Conservation (phyloP, 495 filamentous ascomycete species). For the Acidiella bohemica region DNA sequence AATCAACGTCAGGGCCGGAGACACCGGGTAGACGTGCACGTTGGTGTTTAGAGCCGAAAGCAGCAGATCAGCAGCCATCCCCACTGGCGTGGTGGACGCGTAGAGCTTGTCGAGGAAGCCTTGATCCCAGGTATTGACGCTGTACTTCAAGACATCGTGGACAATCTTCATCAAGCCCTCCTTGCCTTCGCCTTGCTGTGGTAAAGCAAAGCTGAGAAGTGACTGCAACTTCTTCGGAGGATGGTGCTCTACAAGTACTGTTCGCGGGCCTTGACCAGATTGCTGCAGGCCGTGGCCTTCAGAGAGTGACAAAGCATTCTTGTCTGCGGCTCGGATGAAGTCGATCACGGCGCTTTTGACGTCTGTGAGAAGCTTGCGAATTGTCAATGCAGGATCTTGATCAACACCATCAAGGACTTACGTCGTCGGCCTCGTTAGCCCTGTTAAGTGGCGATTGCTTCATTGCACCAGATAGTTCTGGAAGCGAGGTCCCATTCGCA, state of each 20-base stretch:
- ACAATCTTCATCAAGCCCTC: conserved; percentile 56
- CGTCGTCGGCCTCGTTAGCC: conserved; percentile 42
- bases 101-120: conserved; percentile 93
- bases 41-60: conserved; percentile 81
- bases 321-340: conserved; percentile 64
- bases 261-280: conserved; percentile 36
- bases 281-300: conserved; percentile 30
- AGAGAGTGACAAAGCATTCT: conserved; percentile 37
- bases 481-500: conserved; percentile 4
- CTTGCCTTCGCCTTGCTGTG: conserved; percentile 50
- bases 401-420: conserved; percentile 25
- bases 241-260: conserved; percentile 54
- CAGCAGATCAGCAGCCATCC: conserved; percentile 69
- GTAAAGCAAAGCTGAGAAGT: conserved; percentile 52
- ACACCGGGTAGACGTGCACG: conserved; percentile 80
- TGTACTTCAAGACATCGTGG: conserved; percentile 57
- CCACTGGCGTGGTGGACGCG: conserved; percentile 37
- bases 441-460: conserved; percentile 21
- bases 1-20: conserved; percentile 71
- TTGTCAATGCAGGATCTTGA: not conserved
- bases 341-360: conserved; percentile 63
- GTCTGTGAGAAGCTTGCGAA: conserved; percentile 52
- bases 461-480: conserved; percentile 3
- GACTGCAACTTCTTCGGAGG: conserved; percentile 55
- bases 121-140: conserved; percentile 93